Evolutionary conservation across 2,329 filamentous ascomycete species (phyloP), one percentile per base, ranked within the genome.

Genomic region (Chaetomium sp.): DNA sequence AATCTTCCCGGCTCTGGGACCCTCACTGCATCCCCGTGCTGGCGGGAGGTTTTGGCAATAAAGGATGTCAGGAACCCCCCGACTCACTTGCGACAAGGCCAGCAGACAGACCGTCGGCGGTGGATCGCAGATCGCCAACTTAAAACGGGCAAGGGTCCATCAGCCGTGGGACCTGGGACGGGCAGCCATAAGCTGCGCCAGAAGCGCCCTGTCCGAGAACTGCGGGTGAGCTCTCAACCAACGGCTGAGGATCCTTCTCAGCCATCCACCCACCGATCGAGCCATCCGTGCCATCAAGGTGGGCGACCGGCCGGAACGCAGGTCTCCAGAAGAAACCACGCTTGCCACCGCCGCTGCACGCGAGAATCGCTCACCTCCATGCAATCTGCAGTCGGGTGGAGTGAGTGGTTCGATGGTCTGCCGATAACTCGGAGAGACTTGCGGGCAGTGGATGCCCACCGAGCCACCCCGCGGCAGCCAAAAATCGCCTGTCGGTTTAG

Each of bases 121-220:
- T 48, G 49, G 44, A 57, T 58, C 56, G 59, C 59, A 61, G 59
- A 62, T 63, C 62, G 52, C 56, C 58, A 56, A 58, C 56, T 58
- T 55, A 56, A 64, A 61, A 62, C 57, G 58, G 60, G 59, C 55
- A 62, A 61, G 57, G 57, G 52, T 59, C 48, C 19, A 27, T 27
- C 19, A 27, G 19, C 19, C 19, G 19, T 42, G 40, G 40, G 42
- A 52, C 36, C 5, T 47, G 45, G 49, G 40, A 12, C 56, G 48
- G 27, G 52, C 45, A 14, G 10, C 36, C 43, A 52, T 36, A 46
- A 47, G 19, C 19, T 27, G 19, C 19, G 19, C 27, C 10, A 27
- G 42, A 40, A 46, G 41, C 40, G 49, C 49, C 38, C 32, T 46
- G 11, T 46, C 44, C 45, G 27, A 19, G 34, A 14, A 40, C 36